Evolutionary conservation across 768 basidiomycete species (phyloP).

Genomic region (Trichaptum fuscoviolaceum): DNA sequence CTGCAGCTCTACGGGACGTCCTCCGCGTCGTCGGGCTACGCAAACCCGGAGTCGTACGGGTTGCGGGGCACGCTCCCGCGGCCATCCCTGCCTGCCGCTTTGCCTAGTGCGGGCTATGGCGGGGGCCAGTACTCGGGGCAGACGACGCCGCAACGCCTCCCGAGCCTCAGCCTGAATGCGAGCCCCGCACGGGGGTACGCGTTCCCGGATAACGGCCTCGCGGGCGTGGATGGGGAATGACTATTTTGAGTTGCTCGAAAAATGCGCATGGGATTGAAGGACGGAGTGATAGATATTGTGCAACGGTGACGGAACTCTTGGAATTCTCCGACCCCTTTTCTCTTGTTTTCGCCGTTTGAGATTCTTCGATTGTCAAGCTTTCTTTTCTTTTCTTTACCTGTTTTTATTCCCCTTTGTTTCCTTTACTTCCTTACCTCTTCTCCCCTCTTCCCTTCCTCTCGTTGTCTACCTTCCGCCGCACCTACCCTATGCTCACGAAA

Average conservation of each 20-base stretch:
- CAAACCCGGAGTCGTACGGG: neutral
- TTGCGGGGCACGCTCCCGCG: constrained; percentile 58
- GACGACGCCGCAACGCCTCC: constrained; percentile 3
- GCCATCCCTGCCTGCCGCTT: constrained; percentile 38
- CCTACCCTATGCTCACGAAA: too few species aligned
- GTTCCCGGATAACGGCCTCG: neutral
- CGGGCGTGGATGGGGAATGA: neutral
- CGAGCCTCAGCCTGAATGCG: neutral
- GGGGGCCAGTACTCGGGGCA: neutral
- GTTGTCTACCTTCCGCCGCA: neutral
- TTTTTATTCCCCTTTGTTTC: neutral
- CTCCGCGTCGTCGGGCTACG: neutral
- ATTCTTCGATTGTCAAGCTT: neutral
- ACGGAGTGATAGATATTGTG: neutral
- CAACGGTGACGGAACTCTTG: too few species aligned
- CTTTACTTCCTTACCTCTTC: neutral
- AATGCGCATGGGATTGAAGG: neutral
- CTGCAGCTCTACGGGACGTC: constrained; percentile 56
- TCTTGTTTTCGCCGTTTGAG: too few species aligned
- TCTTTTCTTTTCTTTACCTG: neutral
- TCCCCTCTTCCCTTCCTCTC: neutral
- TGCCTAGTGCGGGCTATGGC: neutral
- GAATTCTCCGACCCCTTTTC: too few species aligned
- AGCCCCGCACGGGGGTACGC: neutral
- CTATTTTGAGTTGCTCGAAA: neutral